phyloP scores from a whole-genome alignment of 2,329 filamentous ascomycete species.

The Aspergillus niger region DNA sequence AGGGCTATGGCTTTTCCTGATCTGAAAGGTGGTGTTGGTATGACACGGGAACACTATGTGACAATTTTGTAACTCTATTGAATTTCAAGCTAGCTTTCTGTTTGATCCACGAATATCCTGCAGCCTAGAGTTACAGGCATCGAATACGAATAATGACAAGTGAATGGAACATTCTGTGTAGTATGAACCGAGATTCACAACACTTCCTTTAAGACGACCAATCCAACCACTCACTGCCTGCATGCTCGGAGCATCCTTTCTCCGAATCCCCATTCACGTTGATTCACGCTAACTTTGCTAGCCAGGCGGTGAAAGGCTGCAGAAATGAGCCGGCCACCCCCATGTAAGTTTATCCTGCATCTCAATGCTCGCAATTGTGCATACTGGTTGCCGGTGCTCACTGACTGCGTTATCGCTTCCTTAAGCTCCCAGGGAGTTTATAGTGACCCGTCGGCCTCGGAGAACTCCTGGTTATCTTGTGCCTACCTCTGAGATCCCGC shows the following conservation, averaged over 20 bases:
- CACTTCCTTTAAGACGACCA: too few species aligned
- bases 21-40: slow-evolving; percentile 12
- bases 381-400: not conserved
- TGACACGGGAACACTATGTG: slow-evolving; percentile 9
- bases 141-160: slow-evolving; percentile 1
- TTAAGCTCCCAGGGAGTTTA: slow-evolving; percentile 15
- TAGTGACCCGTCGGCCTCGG: slow-evolving; percentile 4
- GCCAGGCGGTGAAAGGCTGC: slow-evolving; percentile 31
- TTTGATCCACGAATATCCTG: not conserved
- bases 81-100: slow-evolving; percentile 10
- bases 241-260: not conserved
- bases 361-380: slow-evolving; percentile 7
- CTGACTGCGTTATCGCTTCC: slow-evolving; percentile 8
- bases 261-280: not conserved
- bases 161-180: not conserved
- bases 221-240: not conserved
- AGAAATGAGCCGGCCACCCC: slow-evolving; percentile 28
- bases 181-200: not conserved
- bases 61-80: slow-evolving; percentile 15
- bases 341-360: slow-evolving; percentile 23
- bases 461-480: slow-evolving; percentile 1
- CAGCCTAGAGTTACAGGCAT: not conserved
- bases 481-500: slow-evolving; percentile 14
- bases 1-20: slow-evolving; percentile 13
- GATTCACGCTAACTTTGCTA: slow-evolving; percentile 15